Evolutionary conservation across 345 rosid species (phyloP), one percentile per base, ranked within the genome.

Genomic region (Camelina hispida): DNA sequence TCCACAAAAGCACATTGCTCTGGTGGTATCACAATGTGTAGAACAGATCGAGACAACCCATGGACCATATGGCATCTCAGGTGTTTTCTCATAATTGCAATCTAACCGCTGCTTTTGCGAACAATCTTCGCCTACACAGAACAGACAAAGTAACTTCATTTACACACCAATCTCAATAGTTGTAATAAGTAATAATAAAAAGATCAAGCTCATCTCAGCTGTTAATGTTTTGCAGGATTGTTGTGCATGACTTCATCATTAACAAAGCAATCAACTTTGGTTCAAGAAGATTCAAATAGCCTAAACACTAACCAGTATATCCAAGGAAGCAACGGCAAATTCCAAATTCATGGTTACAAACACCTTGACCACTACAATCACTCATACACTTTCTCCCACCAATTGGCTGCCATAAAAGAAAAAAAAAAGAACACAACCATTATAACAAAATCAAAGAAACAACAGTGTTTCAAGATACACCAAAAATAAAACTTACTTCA

Each of bases 1-100:
- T 78, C 97, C 99, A 83, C 99, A 92, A 83, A 89, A 95, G 80
- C 99, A 95, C 96, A 86, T 90, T 65, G 99, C 97, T 80, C 92
- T 85, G 22, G 91, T 87, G 56, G 93, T 87, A 74, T 95, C 99
- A 81, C 99, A 95, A 59, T 90, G 76, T 55, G 86, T 84, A 66
- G 97, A 16, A 78, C 99, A 95, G 44, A 95, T 90, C 18, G 97
- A 95, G 68, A 95, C 96, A 83, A 89, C 92, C 97, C 95, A 90
- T 77, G 83, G 66, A 35, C 99, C 97, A 79, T 84, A 92, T 53
- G 96, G 99, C 71, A 75, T 84, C 73, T 87, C 89, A 7, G 91
- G 89, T 57, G 87, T 80, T 67, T 76, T 81, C 51, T 90, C 93
- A 74, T 86, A 72, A 66, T 95, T 95, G 82, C 99, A 95, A 10